These are phyloP conservation scores for Halteria grandinella DNA, from an alignment of 73 alveolate genomes.

Conservation along the genomic window DNA sequence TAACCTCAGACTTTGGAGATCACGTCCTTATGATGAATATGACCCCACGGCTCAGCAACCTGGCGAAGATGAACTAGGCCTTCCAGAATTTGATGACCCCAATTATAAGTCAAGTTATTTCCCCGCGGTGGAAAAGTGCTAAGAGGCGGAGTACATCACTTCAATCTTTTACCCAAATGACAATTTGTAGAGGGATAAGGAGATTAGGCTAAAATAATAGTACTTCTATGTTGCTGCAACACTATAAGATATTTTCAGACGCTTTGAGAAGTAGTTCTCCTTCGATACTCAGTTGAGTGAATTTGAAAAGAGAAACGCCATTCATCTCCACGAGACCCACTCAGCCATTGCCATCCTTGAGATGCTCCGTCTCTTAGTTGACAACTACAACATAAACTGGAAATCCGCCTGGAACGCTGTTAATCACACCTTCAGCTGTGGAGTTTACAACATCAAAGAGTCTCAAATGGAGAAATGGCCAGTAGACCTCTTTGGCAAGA, in stretches of 20 bases:
- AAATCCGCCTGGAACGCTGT: conserved; percentile 64
- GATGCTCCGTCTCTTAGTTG: conserved; percentile 67
- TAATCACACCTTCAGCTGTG: conserved; percentile 64
- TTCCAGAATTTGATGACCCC: too few species aligned
- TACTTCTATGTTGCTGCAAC: conserved; percentile 74
- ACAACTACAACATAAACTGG: conserved; percentile 63
- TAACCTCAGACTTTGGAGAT: conserved; percentile 56
- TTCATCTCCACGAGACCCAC: conserved; percentile 68
- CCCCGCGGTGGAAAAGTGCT: conserved; percentile 15
- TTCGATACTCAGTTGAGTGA: conserved; percentile 23
- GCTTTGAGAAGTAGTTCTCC: conserved; percentile 3
- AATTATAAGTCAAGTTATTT: too few species aligned
- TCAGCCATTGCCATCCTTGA: conserved; percentile 73
- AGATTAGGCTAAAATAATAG: conserved; percentile 69
- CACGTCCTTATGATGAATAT: conserved; percentile 53
- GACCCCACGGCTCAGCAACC: too few species aligned
- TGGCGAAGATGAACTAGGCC: too few species aligned
- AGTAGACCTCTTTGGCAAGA: conserved; percentile 54
- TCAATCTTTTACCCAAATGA: conserved; percentile 80
- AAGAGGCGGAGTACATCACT: conserved; percentile 63
- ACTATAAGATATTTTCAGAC: conserved; percentile 49
- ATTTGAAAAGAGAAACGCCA: conserved; percentile 56
- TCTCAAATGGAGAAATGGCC: conserved; percentile 77
- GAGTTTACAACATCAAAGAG: conserved; percentile 63
- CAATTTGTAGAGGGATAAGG: conserved; percentile 65